These are phyloP conservation scores for Leucogyrophana mollusca DNA, from an alignment of 768 basidiomycete species.

Conservation along the genomic window DNA sequence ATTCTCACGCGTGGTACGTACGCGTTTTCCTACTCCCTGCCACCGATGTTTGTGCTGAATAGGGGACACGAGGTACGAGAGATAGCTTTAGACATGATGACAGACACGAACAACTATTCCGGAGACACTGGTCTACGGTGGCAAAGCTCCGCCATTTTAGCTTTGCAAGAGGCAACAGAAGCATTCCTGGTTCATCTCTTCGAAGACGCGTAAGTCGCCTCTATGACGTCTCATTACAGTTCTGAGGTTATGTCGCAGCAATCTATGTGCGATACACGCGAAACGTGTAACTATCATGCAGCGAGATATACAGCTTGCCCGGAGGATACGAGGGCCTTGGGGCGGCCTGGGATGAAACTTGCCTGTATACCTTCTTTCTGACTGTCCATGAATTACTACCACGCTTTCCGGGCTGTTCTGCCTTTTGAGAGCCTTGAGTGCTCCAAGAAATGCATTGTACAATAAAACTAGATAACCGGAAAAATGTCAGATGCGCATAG, in stretches of 20 bases:
- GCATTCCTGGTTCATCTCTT: conserved; percentile 94
- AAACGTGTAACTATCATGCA: conserved; percentile 99
- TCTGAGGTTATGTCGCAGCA: conserved; percentile 45
- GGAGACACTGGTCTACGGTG: conserved; percentile 72
- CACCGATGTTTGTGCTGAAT: conserved; percentile 3
- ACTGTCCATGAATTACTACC: too few species aligned
- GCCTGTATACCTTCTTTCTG: neutral
- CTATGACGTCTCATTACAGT: conserved; percentile 5
- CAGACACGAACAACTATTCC: conserved; percentile 62
- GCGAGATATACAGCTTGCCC: conserved; percentile 92
- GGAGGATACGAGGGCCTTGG: conserved; percentile 92
- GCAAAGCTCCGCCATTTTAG: conserved; percentile 93
- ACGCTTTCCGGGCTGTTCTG: too few species aligned
- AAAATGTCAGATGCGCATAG: neutral
- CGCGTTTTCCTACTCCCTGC: neutral
- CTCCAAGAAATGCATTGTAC: conserved; percentile 4
- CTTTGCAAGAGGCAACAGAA: conserved; percentile 95
- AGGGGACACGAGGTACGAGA: conserved; percentile 77
- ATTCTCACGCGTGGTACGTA: conserved; percentile 85
- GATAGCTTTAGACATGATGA: conserved; percentile 88
- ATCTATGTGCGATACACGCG: conserved; percentile 95
- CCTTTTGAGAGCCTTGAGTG: neutral
- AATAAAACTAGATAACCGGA: conserved; percentile 4
- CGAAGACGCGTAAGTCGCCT: conserved; percentile 88
- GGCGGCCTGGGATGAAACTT: conserved; percentile 57